A percentile compares a stretch with the other conserved stretches of the same genome.
Evolutionary conservation across 2,329 filamentous ascomycete species (phyloP).

Genomic region (Cadophora luteo-olivacea): DNA sequence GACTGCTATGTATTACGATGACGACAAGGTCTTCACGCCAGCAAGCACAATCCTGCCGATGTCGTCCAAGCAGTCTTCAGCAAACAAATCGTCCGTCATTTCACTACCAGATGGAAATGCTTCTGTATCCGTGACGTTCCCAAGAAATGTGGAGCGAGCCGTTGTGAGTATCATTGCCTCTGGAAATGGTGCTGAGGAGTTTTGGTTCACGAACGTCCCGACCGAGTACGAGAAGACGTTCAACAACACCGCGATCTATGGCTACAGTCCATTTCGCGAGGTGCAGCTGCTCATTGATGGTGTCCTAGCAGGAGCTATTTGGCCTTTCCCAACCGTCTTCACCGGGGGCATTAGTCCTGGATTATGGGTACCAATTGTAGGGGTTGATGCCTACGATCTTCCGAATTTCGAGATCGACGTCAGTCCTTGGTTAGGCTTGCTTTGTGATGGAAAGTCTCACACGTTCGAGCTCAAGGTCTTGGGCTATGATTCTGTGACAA

Average conservation of each 20-base stretch:
- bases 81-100: slow-evolving; percentile 61
- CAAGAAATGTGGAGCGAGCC: slow-evolving; percentile 68
- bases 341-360: slow-evolving; percentile 78
- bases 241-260: slow-evolving; percentile 60
- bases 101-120: slow-evolving; percentile 59
- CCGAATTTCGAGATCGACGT: slow-evolving; percentile 81
- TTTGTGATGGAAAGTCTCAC: slow-evolving; percentile 69
- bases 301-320: slow-evolving; percentile 71
- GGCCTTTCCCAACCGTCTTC: slow-evolving; percentile 82
- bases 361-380: slow-evolving; percentile 77
- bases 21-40: slow-evolving; percentile 41
- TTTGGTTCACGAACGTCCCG: slow-evolving; percentile 81
- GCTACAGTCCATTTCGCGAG: slow-evolving; percentile 75
- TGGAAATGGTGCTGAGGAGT: slow-evolving; percentile 78
- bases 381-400: slow-evolving; percentile 77
- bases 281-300: slow-evolving; percentile 77
- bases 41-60: slow-evolving; percentile 72
- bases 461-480: slow-evolving; percentile 69
- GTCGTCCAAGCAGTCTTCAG: slow-evolving; percentile 47
- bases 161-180: slow-evolving; percentile 76
- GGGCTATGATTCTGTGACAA: slow-evolving; percentile 62
- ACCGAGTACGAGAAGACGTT: slow-evolving; percentile 65
- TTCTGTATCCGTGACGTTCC: slow-evolving; percentile 54
- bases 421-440: slow-evolving; percentile 71
- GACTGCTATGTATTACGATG: slow-evolving; percentile 53